Conservation (phyloP, 345 rosid genomes). For the Salix suchowensis region DNA sequence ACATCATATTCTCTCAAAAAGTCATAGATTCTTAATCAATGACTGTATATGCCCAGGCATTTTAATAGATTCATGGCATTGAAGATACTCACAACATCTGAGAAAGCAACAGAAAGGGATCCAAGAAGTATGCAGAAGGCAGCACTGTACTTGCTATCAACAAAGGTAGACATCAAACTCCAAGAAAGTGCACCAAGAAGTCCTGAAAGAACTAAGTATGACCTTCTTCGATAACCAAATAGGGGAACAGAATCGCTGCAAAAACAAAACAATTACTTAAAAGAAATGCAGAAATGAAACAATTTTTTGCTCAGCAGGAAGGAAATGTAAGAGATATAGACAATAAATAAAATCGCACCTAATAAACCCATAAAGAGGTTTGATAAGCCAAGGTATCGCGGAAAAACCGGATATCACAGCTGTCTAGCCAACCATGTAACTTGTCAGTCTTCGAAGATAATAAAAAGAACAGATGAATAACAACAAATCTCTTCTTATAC, state of each 20-base stretch:
- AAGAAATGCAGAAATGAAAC: slow-evolving; percentile 7
- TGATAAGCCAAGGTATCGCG: slow-evolving; percentile 92
- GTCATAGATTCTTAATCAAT: neutral
- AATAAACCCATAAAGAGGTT: slow-evolving; percentile 90
- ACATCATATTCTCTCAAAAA: neutral
- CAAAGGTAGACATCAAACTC: slow-evolving; percentile 91
- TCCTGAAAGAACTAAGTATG: slow-evolving; percentile 89
- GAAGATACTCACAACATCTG: slow-evolving; percentile 71
- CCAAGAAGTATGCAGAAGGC: slow-evolving; percentile 84
- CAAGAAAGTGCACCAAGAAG: slow-evolving; percentile 95
- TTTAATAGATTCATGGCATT: neutral
- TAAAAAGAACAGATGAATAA: neutral
- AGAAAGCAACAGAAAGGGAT: slow-evolving; percentile 95
- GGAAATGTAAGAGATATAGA: neutral
- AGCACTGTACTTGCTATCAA: slow-evolving; percentile 79
- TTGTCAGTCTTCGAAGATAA: slow-evolving; percentile 41
- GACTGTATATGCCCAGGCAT: neutral
- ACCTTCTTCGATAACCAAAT: slow-evolving; percentile 94
- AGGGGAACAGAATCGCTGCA: slow-evolving; percentile 86
- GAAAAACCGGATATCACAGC: slow-evolving; percentile 94
- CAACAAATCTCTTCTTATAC: neutral
- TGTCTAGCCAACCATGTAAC: slow-evolving; percentile 66
- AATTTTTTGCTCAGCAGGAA: neutral
- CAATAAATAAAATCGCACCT: slow-evolving; percentile 44
- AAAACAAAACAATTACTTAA: slow-evolving; percentile 12